Conservation (phyloP, 768 basidiomycete genomes). For the Pleurotus eryngii region DNA sequence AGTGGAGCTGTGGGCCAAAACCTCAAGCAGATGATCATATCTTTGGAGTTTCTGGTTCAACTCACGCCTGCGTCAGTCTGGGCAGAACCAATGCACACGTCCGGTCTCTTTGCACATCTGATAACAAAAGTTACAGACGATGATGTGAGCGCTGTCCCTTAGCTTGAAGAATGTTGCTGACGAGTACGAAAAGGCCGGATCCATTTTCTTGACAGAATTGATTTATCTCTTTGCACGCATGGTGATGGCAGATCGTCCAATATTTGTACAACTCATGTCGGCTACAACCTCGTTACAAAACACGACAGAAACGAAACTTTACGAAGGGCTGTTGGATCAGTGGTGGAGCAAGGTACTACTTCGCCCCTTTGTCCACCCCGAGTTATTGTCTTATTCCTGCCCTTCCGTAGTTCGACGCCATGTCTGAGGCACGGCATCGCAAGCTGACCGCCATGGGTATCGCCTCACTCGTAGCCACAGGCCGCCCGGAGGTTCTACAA, state of each 20-base stretch:
- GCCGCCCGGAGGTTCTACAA: slow-evolving; percentile 65
- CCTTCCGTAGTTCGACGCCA: slow-evolving; percentile 73
- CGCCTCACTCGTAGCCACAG: slow-evolving; percentile 73
- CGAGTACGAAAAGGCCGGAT: slow-evolving; percentile 27
- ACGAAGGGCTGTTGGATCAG: slow-evolving; percentile 67
- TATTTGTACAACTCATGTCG: slow-evolving; percentile 70
- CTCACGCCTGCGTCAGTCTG: slow-evolving; percentile 59
- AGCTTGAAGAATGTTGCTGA: too few relatives aligned
- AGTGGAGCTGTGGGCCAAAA: slow-evolving; percentile 48
- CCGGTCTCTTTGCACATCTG: slow-evolving; percentile 67
- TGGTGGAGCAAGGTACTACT: slow-evolving; percentile 78
- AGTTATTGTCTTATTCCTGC: neutral
- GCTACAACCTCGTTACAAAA: slow-evolving; percentile 50
- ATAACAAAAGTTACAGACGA: slow-evolving; percentile 60
- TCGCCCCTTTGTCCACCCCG: slow-evolving; percentile 4
- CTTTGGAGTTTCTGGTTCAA: slow-evolving; percentile 61
- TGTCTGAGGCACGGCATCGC: slow-evolving; percentile 81
- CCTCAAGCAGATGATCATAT: slow-evolving; percentile 57
- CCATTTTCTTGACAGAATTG: slow-evolving; percentile 58
- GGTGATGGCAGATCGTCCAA: slow-evolving; percentile 56
- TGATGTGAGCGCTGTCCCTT: slow-evolving; percentile 45
- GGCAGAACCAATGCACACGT: slow-evolving; percentile 70
- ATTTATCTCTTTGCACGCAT: slow-evolving; percentile 76
- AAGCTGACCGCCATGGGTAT: slow-evolving; percentile 85
- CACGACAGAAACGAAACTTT: slow-evolving; percentile 51